Conservation (phyloP, 441 rosid genomes). For the Brassica balearica region DNA sequence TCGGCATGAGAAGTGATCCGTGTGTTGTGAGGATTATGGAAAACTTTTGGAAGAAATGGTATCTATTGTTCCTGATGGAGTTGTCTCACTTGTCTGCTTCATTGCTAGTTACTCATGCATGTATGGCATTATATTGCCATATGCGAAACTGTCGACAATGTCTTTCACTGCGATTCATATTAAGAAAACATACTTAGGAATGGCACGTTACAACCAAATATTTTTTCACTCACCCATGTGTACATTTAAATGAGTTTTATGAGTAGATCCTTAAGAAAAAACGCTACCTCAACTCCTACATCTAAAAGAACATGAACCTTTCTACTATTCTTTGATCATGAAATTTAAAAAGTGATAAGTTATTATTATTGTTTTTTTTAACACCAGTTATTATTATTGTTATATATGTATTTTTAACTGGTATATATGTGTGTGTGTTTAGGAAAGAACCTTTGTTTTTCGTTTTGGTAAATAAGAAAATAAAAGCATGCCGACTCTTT, state of each 20-base stretch:
- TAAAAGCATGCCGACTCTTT: no score
- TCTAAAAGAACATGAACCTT: no score
- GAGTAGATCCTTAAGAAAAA: not conserved
- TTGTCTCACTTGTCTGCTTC: constrained; percentile 67
- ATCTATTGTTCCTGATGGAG: constrained; percentile 92
- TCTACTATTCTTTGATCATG: no score
- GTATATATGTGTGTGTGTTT: no score
- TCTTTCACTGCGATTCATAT: not conserved
- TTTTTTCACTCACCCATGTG: not conserved
- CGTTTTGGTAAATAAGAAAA: no score
- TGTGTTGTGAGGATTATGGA: constrained; percentile 85
- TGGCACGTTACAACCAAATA: not conserved
- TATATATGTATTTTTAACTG: no score
- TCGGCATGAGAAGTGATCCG: constrained; percentile 98
- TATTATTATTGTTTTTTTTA: no score
- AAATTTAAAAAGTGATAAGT: no score
- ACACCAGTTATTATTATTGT: no score
- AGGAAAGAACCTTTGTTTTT: no score
- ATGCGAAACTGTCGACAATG: not conserved
- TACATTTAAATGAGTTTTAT: not conserved
- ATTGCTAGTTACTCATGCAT: constrained; percentile 95
- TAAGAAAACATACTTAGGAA: not conserved
- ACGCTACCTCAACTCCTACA: no score
- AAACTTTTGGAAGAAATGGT: constrained; percentile 96
- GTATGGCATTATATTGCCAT: constrained; percentile 77